Evolutionary conservation across 2,329 filamentous ascomycete genomes (phyloP), one percentile per base, ranked within the genome.

Genomic region (Gaeumannomyces tritici): DNA sequence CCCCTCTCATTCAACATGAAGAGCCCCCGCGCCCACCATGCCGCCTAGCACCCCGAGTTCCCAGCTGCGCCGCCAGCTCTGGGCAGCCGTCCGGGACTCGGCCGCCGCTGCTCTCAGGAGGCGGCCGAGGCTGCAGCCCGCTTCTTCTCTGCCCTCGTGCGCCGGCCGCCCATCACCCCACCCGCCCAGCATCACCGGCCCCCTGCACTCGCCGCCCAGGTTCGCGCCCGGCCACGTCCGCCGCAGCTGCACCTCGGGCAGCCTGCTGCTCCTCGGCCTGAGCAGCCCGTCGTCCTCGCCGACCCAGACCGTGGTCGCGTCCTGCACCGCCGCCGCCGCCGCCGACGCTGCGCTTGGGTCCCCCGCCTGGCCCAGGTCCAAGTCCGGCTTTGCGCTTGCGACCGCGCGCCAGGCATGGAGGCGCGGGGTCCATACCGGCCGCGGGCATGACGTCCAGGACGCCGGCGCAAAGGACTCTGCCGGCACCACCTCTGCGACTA

Each of bases 121-220:
- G 55, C 57, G 56, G 55, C n/a, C 57, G 4, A 35, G 28, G 9
- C 54, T 35, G 18, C 61, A 57, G n/a, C 57, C 62, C 18, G 56
- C 61, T 21, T 65, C 62, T 12, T 65, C 62, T 12, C 61, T 63
- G 18, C 51, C 61, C 2, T 27, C 56, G 8, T 54, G 61, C 42
- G 42, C 21, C 66, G 61, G 66, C 64, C 42, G 42, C 18, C 7
- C 42, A 24, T 51, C 42, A 51, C n/a, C 42, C 42, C 42, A 51
- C 42, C 29, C 73, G 64, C 67, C 71, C 33, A 71, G 73, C 63
- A 75, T 79, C 69, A 73, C 79, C 28, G 79, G 77, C 12, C 77
- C 76, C 64, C 80, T 79, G 67, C 81, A 82, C 68, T 79, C 81
- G 54, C 83, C 82, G 1, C 79, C 82, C 28, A 79, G 83, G 24